Percentiles rank a stretch among this genome's conserved stretches.
These are phyloP conservation scores for Allomyces javanicus DNA, from an alignment of 192 early-diverging fungal genomes.

Conservation along the genomic window DNA sequence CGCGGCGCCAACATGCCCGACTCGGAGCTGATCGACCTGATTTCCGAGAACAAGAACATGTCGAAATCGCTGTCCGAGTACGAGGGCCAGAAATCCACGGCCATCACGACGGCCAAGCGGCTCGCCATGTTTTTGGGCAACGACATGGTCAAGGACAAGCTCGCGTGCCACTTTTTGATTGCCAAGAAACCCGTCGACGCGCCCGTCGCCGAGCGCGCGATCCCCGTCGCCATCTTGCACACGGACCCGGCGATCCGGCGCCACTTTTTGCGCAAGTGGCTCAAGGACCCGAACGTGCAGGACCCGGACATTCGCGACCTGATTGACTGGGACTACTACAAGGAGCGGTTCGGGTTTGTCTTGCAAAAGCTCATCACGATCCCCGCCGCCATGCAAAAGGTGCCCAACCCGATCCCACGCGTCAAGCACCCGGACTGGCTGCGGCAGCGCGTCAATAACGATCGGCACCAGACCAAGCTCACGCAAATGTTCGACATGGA, in stretches of 20 bases:
- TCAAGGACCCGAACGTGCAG: conserved; percentile 51
- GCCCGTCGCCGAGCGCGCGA: conserved; percentile 82
- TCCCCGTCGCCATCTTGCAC: conserved; percentile 87
- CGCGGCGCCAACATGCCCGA: conserved; percentile 64
- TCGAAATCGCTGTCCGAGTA: conserved; percentile 85
- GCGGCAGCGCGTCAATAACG: conserved; percentile 46
- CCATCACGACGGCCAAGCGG: conserved; percentile 84
- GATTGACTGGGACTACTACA: conserved; percentile 91
- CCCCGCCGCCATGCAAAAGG: conserved; percentile 90
- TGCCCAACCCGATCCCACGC: conserved; percentile 80
- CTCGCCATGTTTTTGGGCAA: conserved; percentile 93
- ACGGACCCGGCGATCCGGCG: conserved; percentile 52
- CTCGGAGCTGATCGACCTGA: conserved; percentile 77
- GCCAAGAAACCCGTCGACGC: conserved; percentile 55
- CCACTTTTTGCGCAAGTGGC: conserved; percentile 81
- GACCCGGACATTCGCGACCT: conserved; percentile 77
- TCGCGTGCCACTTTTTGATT: conserved; percentile 91
- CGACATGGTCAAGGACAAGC: conserved; percentile 92
- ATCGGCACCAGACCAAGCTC: conserved; percentile 59
- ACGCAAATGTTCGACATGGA: conserved; percentile 59
- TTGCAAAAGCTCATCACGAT: conserved; percentile 97
- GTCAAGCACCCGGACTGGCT: conserved; percentile 92
- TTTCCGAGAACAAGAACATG: conserved; percentile 97
- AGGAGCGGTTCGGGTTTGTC: conserved; percentile 83
- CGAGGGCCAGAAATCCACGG: conserved; percentile 78